A percentile compares a stretch with the other conserved stretches of the same genome.
phyloP scores from a whole-genome alignment of 139 green algal species.

The Chara braunii region DNA sequence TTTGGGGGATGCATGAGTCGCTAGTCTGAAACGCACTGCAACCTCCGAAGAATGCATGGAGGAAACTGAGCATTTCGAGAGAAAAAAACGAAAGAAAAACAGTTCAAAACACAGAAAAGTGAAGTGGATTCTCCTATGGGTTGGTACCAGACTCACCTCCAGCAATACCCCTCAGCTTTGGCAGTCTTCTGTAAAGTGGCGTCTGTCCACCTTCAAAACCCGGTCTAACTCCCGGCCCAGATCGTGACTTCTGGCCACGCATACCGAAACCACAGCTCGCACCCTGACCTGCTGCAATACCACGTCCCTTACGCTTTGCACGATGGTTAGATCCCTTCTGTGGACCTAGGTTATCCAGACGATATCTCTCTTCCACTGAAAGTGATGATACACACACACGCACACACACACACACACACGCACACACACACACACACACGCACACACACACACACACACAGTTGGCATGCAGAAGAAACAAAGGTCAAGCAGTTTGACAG shows the following conservation, averaged over 20 bases:
- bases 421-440: no score
- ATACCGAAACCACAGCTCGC: slow-evolving; percentile 90
- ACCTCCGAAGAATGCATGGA: no score
- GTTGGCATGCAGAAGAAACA: no score
- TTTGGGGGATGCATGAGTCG: not conserved
- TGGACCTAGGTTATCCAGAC: slow-evolving; percentile 84
- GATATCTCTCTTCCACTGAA: slow-evolving; percentile 67
- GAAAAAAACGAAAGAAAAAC: no score
- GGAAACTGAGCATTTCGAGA: no score
- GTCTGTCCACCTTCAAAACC: slow-evolving; percentile 98
- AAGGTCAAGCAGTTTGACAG: no score
- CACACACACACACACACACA: no score
- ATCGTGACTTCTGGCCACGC: slow-evolving; percentile 89
- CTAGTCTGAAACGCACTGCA: slow-evolving; percentile 2
- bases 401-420: no score
- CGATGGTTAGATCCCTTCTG: slow-evolving; percentile 62
- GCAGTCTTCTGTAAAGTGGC: slow-evolving; percentile 87
- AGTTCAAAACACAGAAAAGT: no score
- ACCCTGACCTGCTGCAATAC: slow-evolving; percentile 84
- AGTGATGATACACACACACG: no score
- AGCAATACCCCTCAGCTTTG: slow-evolving; percentile 94
- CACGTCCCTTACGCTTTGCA: slow-evolving; percentile 84
- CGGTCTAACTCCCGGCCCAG: slow-evolving; percentile 63
- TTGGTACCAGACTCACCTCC: slow-evolving; percentile 56
- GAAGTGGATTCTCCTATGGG: no score